Evolutionary conservation across 306 rosid species (phyloP), one percentile per base, ranked within the genome.

Genomic region (Trichosanthes cucumerina): DNA sequence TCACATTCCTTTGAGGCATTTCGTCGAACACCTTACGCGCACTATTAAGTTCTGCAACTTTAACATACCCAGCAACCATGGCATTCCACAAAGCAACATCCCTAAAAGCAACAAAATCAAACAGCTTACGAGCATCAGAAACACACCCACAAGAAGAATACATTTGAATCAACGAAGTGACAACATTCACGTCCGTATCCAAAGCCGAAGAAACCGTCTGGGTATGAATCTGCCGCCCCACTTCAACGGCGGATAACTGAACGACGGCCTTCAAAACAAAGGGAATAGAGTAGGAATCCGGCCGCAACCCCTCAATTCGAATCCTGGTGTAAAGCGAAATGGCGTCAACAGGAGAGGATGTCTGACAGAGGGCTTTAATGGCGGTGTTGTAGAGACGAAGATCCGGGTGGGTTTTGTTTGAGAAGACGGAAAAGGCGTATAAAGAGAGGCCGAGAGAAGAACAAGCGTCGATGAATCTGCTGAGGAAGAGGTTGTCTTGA

Each of bases 221-320:
- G 34, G 86, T 79, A 79, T 89, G 93, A 79, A 89, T 52, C 85
- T 80, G 92, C 16, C 36, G 34, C 0, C 91, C 97, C 2, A 86
- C 72, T 38, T 7, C 43, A 78, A 83, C 5, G 3, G 71, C 62
- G 0, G 82, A 58, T 4, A 83, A 63, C 36, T 53, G 56, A 79
- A 83, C 83, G 24, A 85, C 88, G 4, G 92, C 86, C 80, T 88
- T 91, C 78, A 89, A 80, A 64, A 79, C 92, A 33, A 73, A 86
- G 16, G 93, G 91, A 56, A 91, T 54, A 19, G 96, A 79, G 84
- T 86, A 91, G 31, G 92, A 79, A 79, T 91, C 92, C 0, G 90
- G 89, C 1, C 79, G 83, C 39, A 89, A 56, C 84, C 84, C 84
- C 11, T 78, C 82, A 0, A 23, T 5, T 33, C 64, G 87, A 74